Evolutionary conservation across 2,329 filamentous ascomycete genomes (phyloP).

Genomic region (Sordariomycetes sp.): DNA sequence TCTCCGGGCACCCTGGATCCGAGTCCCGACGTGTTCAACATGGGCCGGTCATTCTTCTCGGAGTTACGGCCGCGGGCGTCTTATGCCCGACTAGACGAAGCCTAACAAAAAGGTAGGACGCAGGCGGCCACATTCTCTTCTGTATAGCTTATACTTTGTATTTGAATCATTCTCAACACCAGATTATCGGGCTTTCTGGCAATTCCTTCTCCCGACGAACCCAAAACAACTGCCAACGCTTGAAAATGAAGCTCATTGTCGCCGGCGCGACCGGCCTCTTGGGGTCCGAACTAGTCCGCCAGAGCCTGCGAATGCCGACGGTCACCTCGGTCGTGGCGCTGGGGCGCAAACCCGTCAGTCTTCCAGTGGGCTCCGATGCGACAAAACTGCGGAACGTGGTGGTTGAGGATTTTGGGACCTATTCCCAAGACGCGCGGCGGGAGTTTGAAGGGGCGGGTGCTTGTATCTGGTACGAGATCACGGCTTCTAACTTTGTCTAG

Average conservation of each 20-base stretch:
- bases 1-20: no score
- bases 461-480: constrained; percentile 26
- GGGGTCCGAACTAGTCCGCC: constrained; percentile 29
- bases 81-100: no score
- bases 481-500: no score
- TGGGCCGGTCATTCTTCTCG: no score
- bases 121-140: no score
- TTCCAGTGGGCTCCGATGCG: constrained; percentile 15
- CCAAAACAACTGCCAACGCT: not conserved
- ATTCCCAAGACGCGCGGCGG: constrained; percentile 24
- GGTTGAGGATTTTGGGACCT: constrained; percentile 26
- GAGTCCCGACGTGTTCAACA: no score
- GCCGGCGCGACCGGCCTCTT: constrained; percentile 30
- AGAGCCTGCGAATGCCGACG: constrained; percentile 21
- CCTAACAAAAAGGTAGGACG: no score
- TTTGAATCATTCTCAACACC: not conserved
- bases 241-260: constrained; percentile 32
- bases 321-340: constrained; percentile 30
- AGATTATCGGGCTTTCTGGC: not conserved
- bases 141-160: not conserved
- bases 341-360: constrained; percentile 21
- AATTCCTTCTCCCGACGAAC: not conserved
- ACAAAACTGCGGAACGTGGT: constrained; percentile 28
- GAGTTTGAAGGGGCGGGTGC: constrained; percentile 28
- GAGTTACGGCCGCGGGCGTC: no score